Evolutionary conservation across 176 grass and related monocot species (phyloP), one percentile per base, ranked within the genome.

Genomic region (Aegilops umbellulata): DNA sequence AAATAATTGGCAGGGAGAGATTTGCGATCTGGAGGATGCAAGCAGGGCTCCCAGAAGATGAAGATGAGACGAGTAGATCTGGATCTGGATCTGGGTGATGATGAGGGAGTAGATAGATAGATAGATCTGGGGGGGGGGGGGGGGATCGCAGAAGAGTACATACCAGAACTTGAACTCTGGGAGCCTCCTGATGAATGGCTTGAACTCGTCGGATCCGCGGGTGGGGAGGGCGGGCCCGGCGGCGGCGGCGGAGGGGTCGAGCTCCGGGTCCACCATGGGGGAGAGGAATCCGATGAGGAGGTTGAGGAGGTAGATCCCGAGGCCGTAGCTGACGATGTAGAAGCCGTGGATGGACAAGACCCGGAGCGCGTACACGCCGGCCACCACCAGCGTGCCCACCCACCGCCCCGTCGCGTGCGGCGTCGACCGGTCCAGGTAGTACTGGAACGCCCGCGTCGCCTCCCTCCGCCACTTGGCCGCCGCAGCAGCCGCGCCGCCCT

Each of bases 111-210:
- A 3, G 2, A 30, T 30, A 1, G 29, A 34, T 34, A 34, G n/a
- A n/a, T n/a, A 3, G 14, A 2, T 53, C 49, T 53, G 22, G 49
- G 3, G 2, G 39, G 3, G 0, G 35, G 6, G 7, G 8, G 31
- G 5, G 34, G 34, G 5, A 20, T n/a, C n/a, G n/a, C n/a, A n/a
- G n/a, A n/a, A n/a, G n/a, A n/a, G n/a, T 41, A 2, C 83, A 23
- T 82, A 97, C 93, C 95, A 97, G 87, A 97, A 97, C 86, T 97
- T 97, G 87, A 97, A 97, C 93, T 97, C 95, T 4, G 95, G 93
- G 24, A 97, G 95, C 38, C 95, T 79, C 77, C 95, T 81, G 80
- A 97, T 95, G 88, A 97, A 97, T 19, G 95, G 95, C 88, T 90
- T 97, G 84, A 97, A 97, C 88, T 97, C 95, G 83, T 97, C 95